Base-by-base conservation (phyloP, 2,329 filamentous ascomycete genomes). In the Phaeosphaeriaceae sp. region DNA sequence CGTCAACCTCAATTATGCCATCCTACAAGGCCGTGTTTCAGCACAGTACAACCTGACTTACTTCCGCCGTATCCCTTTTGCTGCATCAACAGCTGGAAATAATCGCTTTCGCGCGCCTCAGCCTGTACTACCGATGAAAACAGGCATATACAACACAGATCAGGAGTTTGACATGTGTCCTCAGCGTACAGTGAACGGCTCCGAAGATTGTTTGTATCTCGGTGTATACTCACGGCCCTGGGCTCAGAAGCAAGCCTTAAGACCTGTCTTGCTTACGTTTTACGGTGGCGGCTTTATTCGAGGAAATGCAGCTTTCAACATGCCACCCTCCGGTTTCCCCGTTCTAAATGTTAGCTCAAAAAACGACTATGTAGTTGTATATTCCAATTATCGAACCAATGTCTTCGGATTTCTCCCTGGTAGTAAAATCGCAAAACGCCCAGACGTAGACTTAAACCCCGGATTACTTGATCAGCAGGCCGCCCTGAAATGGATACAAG, bases 61-160 rank as follows among this genome's bases (percentile, higher is more conserved):
- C 68, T 86, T 78, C 70, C 80, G 79, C 52, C 84, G 81, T 58
- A 84, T 87, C 40, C 84, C 84, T 13, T 87, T 82, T 58, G 83
- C 81, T 4, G 81, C 83, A 11, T 81, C 84, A 1, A 83, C 84
- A 12, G 71, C 77, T 11, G 82, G 83, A 1, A 62, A 76, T 38
- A 85, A 86, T 59, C 79, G 84, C 4, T 87, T 87, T 61, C 79
- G 83, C 43, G 82, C 77, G 0, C 84, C 84, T 2, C 84, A 87
- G 55, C 82, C 83, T 6, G 83, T 83, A 1, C 18, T 69, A 0
- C 69, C 67, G 1, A 74, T 84, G 44, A 72, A 66, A 3, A 74
- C 79, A 68, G 78, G 74, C 50, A 76, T 75, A 3, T 86, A 86
- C 63, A 69, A 85, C 63, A 82, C 82, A 2, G 75, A 79, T 52